Evolutionary conservation across 345 rosid genomes (phyloP).

Genomic region (Moringa oleifera): DNA sequence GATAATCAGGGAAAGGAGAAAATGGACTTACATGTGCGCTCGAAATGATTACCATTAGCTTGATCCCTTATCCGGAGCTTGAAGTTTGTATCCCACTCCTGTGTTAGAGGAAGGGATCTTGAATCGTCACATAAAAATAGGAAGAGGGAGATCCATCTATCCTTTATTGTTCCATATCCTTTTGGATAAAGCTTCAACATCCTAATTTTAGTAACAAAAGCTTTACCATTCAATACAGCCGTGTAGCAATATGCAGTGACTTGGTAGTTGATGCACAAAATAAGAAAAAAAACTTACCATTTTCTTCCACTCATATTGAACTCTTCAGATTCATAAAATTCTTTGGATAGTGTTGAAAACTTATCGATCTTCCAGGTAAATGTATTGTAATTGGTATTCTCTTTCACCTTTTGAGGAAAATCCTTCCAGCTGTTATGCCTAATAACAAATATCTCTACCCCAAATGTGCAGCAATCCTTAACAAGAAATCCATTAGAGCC

Average conservation of each 20-base stretch:
- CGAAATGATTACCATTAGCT: not conserved
- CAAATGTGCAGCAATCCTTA: conserved; percentile 9
- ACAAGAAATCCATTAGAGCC: not conserved
- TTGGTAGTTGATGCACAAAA: too few relatives aligned
- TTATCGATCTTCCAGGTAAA: not conserved
- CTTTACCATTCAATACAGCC: not conserved
- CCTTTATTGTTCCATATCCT: not conserved
- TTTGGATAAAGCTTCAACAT: not conserved
- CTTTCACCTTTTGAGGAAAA: not conserved
- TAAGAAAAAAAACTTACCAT: not conserved
- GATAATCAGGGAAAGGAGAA: too few relatives aligned
- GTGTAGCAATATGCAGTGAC: too few relatives aligned
- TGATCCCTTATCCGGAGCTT: not conserved
- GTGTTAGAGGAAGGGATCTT: too few relatives aligned
- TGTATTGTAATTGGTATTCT: not conserved
- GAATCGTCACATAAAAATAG: too few relatives aligned
- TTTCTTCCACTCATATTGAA: not conserved
- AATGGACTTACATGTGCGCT: too few relatives aligned
- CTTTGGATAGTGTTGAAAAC: not conserved
- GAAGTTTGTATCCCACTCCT: not conserved
- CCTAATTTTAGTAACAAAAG: not conserved
- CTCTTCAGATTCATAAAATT: not conserved
- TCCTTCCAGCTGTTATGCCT: not conserved
- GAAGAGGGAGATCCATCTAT: not conserved
- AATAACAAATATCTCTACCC: conserved; percentile 16